Conservation (phyloP, 345 rosid species). For the Kandelia obovata region DNA sequence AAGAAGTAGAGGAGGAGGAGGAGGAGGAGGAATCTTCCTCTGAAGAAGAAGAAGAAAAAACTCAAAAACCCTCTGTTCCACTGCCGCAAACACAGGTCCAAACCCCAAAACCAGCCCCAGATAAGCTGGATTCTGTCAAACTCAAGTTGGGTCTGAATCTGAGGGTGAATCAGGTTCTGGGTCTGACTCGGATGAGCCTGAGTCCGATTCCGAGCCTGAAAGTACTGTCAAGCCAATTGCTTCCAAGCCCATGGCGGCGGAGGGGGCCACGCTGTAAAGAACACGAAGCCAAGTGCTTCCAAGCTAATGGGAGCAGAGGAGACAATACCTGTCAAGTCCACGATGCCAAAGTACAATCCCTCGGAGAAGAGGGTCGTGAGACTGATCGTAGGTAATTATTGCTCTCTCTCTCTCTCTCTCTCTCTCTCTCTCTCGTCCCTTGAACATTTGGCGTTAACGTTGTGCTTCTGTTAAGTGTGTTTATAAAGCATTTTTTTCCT, state of each 20-base stretch:
- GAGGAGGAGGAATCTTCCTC: neutral
- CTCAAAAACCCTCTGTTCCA: neutral
- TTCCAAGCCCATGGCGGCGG: slow-evolving; percentile 28
- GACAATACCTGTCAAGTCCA: no score
- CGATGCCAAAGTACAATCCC: no score
- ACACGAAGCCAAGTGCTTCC: slow-evolving; percentile 12
- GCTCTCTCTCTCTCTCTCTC: no score
- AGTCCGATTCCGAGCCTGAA: slow-evolving; percentile 22
- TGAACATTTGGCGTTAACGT: no score
- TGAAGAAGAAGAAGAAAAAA: slow-evolving; percentile 10
- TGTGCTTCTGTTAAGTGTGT: no score
- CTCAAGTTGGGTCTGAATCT: no score
- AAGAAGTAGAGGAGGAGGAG: neutral
- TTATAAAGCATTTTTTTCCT: no score
- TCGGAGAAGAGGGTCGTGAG: slow-evolving; percentile 3
- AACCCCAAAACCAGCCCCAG: neutral
- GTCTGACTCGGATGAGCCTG: slow-evolving; percentile 18
- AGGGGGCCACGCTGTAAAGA: slow-evolving; percentile 15
- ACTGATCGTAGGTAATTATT: neutral
- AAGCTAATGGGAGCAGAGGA: neutral
- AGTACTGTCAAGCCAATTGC: slow-evolving; percentile 24
- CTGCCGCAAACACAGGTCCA: neutral
- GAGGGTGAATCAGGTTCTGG: slow-evolving; percentile 17
- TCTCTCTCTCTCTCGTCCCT: no score
- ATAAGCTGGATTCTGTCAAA: neutral